Evolutionary conservation across 305 asterid species (phyloP).

Genomic region (Rubia balearica): DNA sequence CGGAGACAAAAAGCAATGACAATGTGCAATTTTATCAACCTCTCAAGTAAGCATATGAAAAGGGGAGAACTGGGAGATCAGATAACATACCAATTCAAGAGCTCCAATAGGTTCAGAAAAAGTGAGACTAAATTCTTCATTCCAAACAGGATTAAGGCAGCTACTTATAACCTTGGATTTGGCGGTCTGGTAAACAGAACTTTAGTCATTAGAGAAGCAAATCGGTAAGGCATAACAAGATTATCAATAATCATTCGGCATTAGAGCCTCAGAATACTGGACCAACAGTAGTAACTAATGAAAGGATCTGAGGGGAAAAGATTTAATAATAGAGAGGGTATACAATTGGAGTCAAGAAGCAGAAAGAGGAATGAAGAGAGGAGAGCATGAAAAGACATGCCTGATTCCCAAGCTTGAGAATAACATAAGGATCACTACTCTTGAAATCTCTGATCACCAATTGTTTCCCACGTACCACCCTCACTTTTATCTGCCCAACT

Average conservation of each 20-base stretch:
- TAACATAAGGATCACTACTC: slow-evolving; percentile 47
- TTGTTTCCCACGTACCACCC: slow-evolving; percentile 30
- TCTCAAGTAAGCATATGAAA: not conserved
- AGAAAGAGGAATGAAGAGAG: too few species aligned
- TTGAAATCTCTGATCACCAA: slow-evolving; percentile 42
- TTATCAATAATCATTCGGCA: not conserved
- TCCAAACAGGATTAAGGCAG: slow-evolving; percentile 48
- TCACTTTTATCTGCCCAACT: slow-evolving; percentile 34
- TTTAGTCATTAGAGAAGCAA: not conserved
- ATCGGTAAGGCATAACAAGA: not conserved
- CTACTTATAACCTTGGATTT: slow-evolving; percentile 41
- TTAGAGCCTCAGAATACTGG: not conserved
- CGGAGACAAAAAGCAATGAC: not conserved
- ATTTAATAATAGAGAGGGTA: not conserved
- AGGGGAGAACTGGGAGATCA: not conserved
- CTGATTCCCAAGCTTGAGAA: slow-evolving; percentile 42
- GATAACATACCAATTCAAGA: slow-evolving; percentile 32
- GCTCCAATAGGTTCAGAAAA: slow-evolving; percentile 31
- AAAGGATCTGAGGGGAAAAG: not conserved
- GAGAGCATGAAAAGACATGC: slow-evolving; percentile 13
- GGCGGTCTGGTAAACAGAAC: slow-evolving; percentile 24
- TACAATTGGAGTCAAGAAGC: not conserved
- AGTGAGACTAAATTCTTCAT: slow-evolving; percentile 40
- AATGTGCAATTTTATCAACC: not conserved
- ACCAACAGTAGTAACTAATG: not conserved